phyloP scores from a whole-genome alignment of 2,329 filamentous ascomycete species.

The Colletotrichum destructivum region DNA sequence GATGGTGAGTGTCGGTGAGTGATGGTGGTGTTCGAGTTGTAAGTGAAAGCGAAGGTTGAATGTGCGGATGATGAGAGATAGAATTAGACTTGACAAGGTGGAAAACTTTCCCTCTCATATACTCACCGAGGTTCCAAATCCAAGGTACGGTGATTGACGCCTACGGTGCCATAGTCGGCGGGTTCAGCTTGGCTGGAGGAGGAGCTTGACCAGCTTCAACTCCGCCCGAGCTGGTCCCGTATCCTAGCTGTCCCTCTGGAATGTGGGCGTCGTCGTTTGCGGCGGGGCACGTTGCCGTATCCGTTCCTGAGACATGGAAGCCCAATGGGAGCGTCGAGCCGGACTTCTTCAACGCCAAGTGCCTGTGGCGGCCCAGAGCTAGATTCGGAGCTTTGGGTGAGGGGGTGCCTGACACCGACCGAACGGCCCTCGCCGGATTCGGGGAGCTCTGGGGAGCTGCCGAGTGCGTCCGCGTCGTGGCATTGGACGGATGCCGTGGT shows the following conservation, averaged over 20 bases:
- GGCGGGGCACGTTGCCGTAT: conserved; percentile 25
- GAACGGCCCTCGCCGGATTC: conserved; percentile 19
- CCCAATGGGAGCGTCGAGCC: conserved; percentile 6
- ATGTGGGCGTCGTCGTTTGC: conserved; percentile 33
- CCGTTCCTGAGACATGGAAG: conserved; percentile 18
- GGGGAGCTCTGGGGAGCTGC: conserved; percentile 14
- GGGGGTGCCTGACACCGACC: conserved; percentile 10
- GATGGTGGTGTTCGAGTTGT: neutral
- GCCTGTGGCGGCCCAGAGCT: conserved; percentile 11
- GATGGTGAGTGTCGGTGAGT: too few relatives aligned
- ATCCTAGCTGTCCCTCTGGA: conserved; percentile 10
- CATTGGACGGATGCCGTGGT: neutral
- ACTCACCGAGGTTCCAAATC: neutral
- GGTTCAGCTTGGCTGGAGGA: neutral
- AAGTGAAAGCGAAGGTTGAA: conserved; percentile 19
- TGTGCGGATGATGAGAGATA: conserved; percentile 10
- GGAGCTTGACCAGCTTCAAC: neutral
- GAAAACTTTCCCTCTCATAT: conserved; percentile 23
- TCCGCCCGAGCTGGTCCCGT: conserved; percentile 27
- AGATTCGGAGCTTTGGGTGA: conserved; percentile 14
- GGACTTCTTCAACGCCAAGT: neutral
- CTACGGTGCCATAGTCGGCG: neutral
- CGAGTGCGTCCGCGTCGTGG: conserved; percentile 13
- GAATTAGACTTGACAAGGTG: neutral
- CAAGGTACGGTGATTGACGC: neutral